Evolutionary conservation across 2,329 filamentous ascomycete species (phyloP).

Genomic region (Ascochyta fabae): DNA sequence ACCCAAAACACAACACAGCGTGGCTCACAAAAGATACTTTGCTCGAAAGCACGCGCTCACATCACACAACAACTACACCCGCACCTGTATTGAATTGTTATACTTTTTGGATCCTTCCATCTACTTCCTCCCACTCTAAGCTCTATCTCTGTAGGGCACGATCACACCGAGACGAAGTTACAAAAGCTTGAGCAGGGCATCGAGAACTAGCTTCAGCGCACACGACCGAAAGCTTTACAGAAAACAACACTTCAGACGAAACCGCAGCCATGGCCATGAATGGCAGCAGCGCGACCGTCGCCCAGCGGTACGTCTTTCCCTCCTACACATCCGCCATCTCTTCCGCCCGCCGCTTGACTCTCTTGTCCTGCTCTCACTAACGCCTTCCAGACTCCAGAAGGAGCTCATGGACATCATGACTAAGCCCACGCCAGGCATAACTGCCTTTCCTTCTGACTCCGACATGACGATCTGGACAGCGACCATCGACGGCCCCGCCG

Average conservation of each 20-base stretch:
- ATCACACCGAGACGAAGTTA: background rate
- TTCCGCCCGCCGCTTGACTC: background rate
- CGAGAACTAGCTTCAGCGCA: conserved; percentile 3
- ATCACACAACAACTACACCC: conserved; percentile 1
- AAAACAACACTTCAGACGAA: conserved; percentile 1
- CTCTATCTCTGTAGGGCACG: background rate
- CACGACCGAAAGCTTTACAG: background rate
- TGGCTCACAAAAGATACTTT: conserved; percentile 1
- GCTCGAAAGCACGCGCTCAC: background rate
- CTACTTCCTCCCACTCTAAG: background rate
- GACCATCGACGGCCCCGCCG: conserved; percentile 88
- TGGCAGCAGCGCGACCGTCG: conserved; percentile 53
- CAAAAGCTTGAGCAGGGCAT: background rate
- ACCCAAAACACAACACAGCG: conserved; percentile 27
- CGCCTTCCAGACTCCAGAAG: conserved; percentile 76
- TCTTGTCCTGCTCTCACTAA: conserved; percentile 17
- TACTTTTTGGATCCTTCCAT: background rate
- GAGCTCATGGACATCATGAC: conserved; percentile 99
- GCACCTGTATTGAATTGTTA: background rate
- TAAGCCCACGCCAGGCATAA: conserved; percentile 88
- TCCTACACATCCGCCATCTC: conserved; percentile 46
- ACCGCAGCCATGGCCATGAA: conserved; percentile 37
- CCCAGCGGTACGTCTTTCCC: conserved; percentile 52
- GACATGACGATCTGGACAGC: conserved; percentile 88
- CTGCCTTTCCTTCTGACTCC: conserved; percentile 91